These are phyloP conservation scores for Hypoxylon sp. DNA, from an alignment of 2,329 filamentous ascomycete species.

Conservation along the genomic window DNA sequence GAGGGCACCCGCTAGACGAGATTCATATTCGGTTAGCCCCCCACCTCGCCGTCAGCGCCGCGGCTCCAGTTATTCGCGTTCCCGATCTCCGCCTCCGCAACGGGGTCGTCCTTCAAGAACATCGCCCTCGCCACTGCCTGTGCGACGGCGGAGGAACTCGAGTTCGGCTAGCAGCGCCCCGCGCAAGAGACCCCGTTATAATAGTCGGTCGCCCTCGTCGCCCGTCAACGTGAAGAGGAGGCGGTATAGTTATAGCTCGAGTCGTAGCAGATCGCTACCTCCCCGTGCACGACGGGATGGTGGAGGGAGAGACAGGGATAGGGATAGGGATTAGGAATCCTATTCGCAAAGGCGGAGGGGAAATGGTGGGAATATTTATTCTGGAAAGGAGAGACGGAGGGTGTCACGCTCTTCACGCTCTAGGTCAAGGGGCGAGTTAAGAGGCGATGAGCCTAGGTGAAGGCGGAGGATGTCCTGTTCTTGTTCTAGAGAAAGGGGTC, in stretches of 20 bases:
- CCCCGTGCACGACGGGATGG: slow-evolving; percentile 15
- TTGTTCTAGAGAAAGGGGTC: background rate
- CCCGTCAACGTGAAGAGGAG: slow-evolving; percentile 41
- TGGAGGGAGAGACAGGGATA: slow-evolving; percentile 4
- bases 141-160: slow-evolving; percentile 40
- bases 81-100: slow-evolving; percentile 35
- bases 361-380: background rate
- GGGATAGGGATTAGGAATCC: slow-evolving; percentile 32
- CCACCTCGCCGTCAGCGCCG: slow-evolving; percentile 31
- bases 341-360: background rate
- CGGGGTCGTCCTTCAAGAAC: slow-evolving; percentile 36
- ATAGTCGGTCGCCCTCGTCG: slow-evolving; percentile 48
- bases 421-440: background rate
- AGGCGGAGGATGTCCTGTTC: background rate
- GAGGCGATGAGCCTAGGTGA: background rate
- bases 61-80: slow-evolving; percentile 44
- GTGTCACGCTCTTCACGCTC: background rate
- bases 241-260: slow-evolving; percentile 41
- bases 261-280: slow-evolving; percentile 27
- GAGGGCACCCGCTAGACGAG: slow-evolving; percentile 42
- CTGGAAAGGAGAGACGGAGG: background rate
- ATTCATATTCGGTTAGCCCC: slow-evolving; percentile 46
- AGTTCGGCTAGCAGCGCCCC: slow-evolving; percentile 45
- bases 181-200: slow-evolving; percentile 47
- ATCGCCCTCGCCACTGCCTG: slow-evolving; percentile 40